Conservation (phyloP, 345 rosid species). For the Citrus inodora region DNA sequence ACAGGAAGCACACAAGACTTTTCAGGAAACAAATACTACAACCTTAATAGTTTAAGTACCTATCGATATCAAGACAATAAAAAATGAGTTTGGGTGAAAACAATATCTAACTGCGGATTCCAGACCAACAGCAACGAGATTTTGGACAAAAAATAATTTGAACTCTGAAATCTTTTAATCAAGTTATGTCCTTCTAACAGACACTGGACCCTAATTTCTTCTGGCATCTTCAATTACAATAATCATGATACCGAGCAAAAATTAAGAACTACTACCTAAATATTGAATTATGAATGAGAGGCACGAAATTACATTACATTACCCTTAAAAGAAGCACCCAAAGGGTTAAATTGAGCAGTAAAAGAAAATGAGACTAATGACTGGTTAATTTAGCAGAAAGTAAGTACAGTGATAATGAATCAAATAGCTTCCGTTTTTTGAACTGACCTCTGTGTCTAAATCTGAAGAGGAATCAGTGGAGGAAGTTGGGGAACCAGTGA, state of each 20-base stretch:
- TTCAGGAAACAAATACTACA: too few relatives aligned
- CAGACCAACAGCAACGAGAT: neutral
- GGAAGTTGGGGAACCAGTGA: slow-evolving; percentile 41
- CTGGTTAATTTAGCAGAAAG: neutral
- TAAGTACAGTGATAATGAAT: neutral
- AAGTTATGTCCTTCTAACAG: neutral
- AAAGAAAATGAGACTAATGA: neutral
- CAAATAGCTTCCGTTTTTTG: neutral
- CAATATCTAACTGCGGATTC: neutral
- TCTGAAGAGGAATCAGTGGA: slow-evolving; percentile 48
- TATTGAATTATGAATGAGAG: neutral
- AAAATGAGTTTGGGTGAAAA: neutral
- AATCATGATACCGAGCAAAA: neutral
- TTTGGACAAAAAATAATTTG: neutral
- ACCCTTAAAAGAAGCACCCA: neutral
- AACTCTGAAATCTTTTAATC: neutral
- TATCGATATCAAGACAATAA: neutral
- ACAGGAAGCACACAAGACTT: neutral
- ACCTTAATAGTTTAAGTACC: neutral
- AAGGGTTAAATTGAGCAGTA: neutral
- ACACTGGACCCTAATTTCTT: neutral
- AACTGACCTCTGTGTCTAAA: slow-evolving; percentile 61
- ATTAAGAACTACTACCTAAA: neutral
- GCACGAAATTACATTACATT: neutral
- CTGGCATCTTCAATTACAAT: neutral